Base-by-base conservation (phyloP, 2,329 filamentous ascomycete species). In the Apiospora marii region DNA sequence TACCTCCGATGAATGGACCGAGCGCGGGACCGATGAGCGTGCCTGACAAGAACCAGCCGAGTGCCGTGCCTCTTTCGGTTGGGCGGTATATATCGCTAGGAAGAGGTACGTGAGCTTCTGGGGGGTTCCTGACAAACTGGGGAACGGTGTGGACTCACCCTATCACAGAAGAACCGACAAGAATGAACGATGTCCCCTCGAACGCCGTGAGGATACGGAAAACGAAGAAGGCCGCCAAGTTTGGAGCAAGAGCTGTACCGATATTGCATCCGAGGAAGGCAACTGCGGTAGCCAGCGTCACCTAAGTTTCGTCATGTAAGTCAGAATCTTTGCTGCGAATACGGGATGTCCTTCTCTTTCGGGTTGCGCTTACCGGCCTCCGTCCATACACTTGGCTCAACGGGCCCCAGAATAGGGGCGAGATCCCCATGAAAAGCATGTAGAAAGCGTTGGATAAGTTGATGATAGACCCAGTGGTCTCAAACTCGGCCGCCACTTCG, bases 121-220 rank as follows among this genome's bases (percentile, higher is more conserved):
- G 34, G 30, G 13, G 19, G 7, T 41, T 41, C 51, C 14, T 64
- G 19, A 10, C 4, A 64, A 14, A 4, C 30, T 64, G 27, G 41
- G 80, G 14, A 14, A 43, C 16, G 12, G 13, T 13, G 72, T 84
- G 85, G n/a, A 87, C 81, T 74, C 76, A 86, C 85, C 91, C 91
- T 71, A 95, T 90, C 71, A 91, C 91, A 2, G 91, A 89, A 16
- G 90, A 89, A 0, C 93, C 93, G 53, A 94, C 89, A 14, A 94
- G 89, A 16, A 95, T 85, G 75, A 95, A 94, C 0, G 91, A 89
- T 0, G 92, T 94, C 19, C 93, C 93, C 82, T 93, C 91, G 76
- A 94, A 92, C 0, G 92, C 93, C 0, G 92, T 93, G 41, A 94
- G 84, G 67, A 93, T 89, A 8, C 93, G 89, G 78, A 95, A 94